phyloP scores from a whole-genome alignment of 2,329 filamentous ascomycete genomes.

The Clarireedia hainanense region DNA sequence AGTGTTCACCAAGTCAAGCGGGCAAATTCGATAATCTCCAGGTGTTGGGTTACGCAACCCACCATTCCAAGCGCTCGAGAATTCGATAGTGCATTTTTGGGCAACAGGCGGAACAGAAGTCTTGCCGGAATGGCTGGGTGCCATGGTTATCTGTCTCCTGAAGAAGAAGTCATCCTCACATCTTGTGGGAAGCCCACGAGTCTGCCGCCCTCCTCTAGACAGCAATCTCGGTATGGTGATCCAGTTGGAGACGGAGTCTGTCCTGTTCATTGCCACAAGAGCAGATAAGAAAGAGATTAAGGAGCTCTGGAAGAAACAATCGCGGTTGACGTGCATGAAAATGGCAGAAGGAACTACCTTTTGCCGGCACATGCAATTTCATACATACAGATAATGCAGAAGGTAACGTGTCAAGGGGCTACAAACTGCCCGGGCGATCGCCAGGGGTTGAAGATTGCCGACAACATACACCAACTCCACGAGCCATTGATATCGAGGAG shows the following conservation, averaged over 20 bases:
- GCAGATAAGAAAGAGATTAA: background rate
- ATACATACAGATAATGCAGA: background rate
- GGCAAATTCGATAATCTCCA: background rate
- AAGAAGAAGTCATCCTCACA: background rate
- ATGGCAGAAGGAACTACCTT: slow-evolving; percentile 2
- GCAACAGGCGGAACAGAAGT: too few relatives aligned
- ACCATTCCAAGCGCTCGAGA: background rate
- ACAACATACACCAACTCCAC: background rate
- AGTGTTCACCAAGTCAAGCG: background rate
- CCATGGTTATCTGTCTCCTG: background rate
- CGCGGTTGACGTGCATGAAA: background rate
- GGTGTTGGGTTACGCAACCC: background rate
- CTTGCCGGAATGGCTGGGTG: background rate
- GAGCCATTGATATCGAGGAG: too few relatives aligned
- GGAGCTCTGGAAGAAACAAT: background rate
- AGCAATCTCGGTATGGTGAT: background rate
- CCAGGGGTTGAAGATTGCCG: slow-evolving; percentile 5
- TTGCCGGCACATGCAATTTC: background rate
- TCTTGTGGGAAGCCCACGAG: background rate
- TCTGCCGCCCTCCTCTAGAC: background rate
- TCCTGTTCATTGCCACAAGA: background rate
- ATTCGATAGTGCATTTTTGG: too few relatives aligned
- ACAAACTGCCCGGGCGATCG: slow-evolving; percentile 2
- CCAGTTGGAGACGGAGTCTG: background rate
- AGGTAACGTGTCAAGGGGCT: background rate